Evolutionary conservation across 164 flowering plant species (phyloP).

Genomic region (Macadamia tetraphylla): DNA sequence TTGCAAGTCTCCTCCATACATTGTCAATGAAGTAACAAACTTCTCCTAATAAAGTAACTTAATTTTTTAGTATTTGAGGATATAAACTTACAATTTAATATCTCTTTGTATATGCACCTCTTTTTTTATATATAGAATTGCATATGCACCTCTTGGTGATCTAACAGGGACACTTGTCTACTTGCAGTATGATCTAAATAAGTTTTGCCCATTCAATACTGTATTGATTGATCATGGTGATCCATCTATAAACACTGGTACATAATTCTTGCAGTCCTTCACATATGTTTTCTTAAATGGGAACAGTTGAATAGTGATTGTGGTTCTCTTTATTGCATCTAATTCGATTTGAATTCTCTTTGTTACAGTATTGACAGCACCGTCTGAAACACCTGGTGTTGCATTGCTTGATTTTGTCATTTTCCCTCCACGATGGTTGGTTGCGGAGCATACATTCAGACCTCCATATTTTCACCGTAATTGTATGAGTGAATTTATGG

Average conservation of each 20-base stretch:
- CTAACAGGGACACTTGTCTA: constrained; percentile 2
- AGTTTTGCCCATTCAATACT: constrained; percentile 89
- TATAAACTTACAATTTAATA: background rate
- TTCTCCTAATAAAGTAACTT: background rate
- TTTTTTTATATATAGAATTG: background rate
- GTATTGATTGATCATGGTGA: constrained; percentile 86
- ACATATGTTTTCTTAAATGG: background rate
- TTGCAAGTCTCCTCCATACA: background rate
- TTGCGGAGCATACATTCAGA: constrained; percentile 93
- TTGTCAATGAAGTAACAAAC: background rate
- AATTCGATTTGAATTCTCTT: background rate
- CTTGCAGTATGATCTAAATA: constrained; percentile 82
- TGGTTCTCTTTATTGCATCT: background rate
- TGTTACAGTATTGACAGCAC: constrained; percentile 82
- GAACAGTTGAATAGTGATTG: background rate
- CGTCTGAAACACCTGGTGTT: constrained; percentile 90
- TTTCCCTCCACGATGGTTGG: constrained; percentile 95
- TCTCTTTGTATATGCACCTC: background rate
- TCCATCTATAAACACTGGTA: constrained; percentile 95
- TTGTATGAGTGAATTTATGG: constrained; percentile 99
- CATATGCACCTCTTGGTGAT: background rate
- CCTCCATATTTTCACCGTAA: constrained; percentile 98
- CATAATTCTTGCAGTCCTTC: background rate
- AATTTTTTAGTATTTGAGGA: too few species aligned
- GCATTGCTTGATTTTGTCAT: constrained; percentile 96